Conservation (phyloP, 2,329 filamentous ascomycete species). For the Graphilbum ipis-grandicollis region DNA sequence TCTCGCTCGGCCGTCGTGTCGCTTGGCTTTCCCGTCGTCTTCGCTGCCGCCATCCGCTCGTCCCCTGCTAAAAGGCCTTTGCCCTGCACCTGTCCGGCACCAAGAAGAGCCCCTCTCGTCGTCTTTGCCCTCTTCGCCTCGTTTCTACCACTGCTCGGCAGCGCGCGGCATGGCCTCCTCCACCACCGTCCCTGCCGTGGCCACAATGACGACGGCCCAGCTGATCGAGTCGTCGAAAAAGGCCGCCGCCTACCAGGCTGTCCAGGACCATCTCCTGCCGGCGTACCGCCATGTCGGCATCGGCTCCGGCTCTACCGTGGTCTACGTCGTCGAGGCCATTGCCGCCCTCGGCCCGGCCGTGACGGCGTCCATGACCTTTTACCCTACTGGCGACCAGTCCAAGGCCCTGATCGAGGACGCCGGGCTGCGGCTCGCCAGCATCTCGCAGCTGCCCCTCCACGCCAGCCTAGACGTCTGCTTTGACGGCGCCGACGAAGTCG, state of each 20-base stretch:
- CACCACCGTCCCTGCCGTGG: no score
- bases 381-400: constrained; percentile 84
- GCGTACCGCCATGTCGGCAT: constrained; percentile 54
- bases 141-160: no score
- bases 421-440: constrained; percentile 58
- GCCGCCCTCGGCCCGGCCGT: constrained; percentile 36
- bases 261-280: constrained; percentile 51
- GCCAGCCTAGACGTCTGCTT: constrained; percentile 72
- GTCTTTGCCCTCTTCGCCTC: no score
- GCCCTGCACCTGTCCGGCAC: no score
- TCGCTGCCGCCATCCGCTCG: background rate
- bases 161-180: constrained; percentile 1
- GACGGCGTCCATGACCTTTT: constrained; percentile 56
- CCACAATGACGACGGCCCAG: constrained; percentile 7
- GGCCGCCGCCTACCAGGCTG: constrained; percentile 55
- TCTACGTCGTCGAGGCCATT: constrained; percentile 75
- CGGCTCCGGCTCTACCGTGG: constrained; percentile 65
- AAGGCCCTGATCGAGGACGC: constrained; percentile 70
- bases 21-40: no score
- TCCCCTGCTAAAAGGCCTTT: no score
- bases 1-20: background rate
- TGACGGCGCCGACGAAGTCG: constrained; percentile 93
- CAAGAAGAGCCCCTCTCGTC: no score
- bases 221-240: constrained; percentile 58
- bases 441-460: constrained; percentile 49